Percentiles rank a stretch among this genome's conserved stretches.
Conservation (phyloP, 2,329 filamentous ascomycete species). For the Magnaporthiopsis rhizophila region DNA sequence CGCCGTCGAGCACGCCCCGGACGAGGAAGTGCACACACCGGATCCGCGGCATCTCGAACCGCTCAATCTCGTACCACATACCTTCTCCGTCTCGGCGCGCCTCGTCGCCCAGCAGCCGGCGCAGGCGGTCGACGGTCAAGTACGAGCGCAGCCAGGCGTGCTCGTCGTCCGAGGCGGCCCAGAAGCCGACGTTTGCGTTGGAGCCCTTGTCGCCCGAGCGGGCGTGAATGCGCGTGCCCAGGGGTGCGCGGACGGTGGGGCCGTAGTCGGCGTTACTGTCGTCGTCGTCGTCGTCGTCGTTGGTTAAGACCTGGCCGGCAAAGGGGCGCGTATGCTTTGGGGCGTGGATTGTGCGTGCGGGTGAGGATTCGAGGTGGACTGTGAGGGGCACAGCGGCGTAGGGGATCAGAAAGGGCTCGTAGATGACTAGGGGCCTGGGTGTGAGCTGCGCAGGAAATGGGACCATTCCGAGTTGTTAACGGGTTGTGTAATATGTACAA, state of each 20-base stretch:
- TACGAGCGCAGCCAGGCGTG: constrained; percentile 30
- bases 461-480: no score
- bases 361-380: constrained; percentile 7
- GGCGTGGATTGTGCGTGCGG: no score
- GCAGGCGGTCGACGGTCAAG: constrained; percentile 28
- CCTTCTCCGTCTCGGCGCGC: constrained; percentile 22
- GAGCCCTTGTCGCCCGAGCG: constrained; percentile 26
- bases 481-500: no score
- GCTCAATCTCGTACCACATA: constrained; percentile 26
- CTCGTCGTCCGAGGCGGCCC: constrained; percentile 26
- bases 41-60: constrained; percentile 35
- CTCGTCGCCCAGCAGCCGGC: constrained; percentile 33
- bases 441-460: constrained; percentile 13
- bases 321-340: neutral
- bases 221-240: constrained; percentile 23
- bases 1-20: constrained; percentile 33
- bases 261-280: constrained; percentile 7
- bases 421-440: constrained; percentile 21
- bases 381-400: constrained; percentile 10
- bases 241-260: constrained; percentile 14
- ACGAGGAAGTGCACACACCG: constrained; percentile 23
- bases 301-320: neutral
- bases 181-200: constrained; percentile 27
- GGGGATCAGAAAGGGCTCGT: constrained; percentile 24
- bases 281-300: neutral